Percentiles rank a stretch among this genome's conserved stretches.
Evolutionary conservation across 1,284 basidiomycete species (phyloP).

Genomic region (Stygiomarasmius scandens): DNA sequence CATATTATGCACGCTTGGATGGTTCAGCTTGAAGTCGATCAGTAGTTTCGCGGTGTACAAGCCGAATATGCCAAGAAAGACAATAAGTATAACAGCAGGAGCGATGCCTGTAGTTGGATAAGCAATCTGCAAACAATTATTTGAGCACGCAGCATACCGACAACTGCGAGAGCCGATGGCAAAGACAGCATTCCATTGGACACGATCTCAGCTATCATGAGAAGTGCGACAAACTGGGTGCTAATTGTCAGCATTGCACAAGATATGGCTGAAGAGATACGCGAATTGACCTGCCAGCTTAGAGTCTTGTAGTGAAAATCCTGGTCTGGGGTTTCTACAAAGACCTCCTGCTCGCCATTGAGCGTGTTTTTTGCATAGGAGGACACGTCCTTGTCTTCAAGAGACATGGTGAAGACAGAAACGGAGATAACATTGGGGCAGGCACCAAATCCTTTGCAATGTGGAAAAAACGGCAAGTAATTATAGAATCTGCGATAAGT

Average conservation of each 20-base stretch:
- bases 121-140: neutral
- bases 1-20: slow-evolving; percentile 59
- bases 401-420: neutral
- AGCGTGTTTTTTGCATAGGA: neutral
- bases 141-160: slow-evolving; percentile 37
- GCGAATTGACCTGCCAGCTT: slow-evolving; percentile 48
- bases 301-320: slow-evolving; percentile 50
- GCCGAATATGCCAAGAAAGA: slow-evolving; percentile 57
- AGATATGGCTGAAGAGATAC: neutral
- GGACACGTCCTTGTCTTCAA: neutral
- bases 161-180: slow-evolving; percentile 54
- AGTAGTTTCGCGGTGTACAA: slow-evolving; percentile 56
- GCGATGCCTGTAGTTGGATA: slow-evolving; percentile 42
- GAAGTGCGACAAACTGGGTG: slow-evolving; percentile 46
- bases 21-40: slow-evolving; percentile 60
- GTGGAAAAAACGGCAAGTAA: too few relatives aligned
- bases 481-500: too few relatives aligned
- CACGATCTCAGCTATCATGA: slow-evolving; percentile 64
- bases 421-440: neutral
- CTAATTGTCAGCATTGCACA: neutral
- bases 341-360: slow-evolving; percentile 24
- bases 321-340: slow-evolving; percentile 32
- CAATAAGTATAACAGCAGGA: slow-evolving; percentile 55
- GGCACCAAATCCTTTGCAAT: too few relatives aligned
- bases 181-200: slow-evolving; percentile 62